phyloP scores from a whole-genome alignment of 495 filamentous ascomycete species.

The Daldinia grandis region DNA sequence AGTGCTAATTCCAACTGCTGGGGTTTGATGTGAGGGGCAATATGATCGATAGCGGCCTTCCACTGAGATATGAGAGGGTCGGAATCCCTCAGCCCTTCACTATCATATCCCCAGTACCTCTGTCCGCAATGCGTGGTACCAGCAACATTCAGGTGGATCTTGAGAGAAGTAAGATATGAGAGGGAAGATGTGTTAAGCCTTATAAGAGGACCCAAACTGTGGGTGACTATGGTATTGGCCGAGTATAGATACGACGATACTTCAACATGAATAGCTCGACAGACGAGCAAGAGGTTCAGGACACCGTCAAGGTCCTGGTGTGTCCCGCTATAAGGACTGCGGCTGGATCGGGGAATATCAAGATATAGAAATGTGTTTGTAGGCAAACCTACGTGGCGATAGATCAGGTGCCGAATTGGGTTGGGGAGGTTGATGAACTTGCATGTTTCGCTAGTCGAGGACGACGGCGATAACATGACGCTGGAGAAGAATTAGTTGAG shows the following conservation, averaged over 20 bases:
- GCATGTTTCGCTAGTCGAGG: background rate
- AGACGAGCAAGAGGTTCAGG: background rate
- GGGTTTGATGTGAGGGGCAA: background rate
- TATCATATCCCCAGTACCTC: background rate
- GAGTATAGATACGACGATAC: conserved; percentile 7
- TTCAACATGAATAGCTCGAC: conserved; percentile 2
- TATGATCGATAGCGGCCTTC: background rate
- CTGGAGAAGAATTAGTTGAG: background rate
- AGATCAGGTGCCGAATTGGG: background rate
- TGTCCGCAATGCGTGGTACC: background rate
- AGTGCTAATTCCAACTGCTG: background rate
- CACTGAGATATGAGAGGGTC: background rate
- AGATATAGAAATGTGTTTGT: conserved; percentile 6
- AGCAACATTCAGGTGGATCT: background rate
- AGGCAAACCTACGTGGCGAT: background rate
- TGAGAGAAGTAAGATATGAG: background rate
- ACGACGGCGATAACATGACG: background rate
- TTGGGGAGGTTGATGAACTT: background rate
- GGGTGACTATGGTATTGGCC: conserved; percentile 2
- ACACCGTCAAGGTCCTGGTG: background rate
- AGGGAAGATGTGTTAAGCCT: background rate
- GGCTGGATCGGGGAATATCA: background rate
- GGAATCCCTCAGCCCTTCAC: background rate
- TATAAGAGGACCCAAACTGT: background rate
- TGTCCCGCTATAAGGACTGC: background rate